Evolutionary conservation across 495 filamentous ascomycete species (phyloP).

Genomic region (Penicillium roqueforti): DNA sequence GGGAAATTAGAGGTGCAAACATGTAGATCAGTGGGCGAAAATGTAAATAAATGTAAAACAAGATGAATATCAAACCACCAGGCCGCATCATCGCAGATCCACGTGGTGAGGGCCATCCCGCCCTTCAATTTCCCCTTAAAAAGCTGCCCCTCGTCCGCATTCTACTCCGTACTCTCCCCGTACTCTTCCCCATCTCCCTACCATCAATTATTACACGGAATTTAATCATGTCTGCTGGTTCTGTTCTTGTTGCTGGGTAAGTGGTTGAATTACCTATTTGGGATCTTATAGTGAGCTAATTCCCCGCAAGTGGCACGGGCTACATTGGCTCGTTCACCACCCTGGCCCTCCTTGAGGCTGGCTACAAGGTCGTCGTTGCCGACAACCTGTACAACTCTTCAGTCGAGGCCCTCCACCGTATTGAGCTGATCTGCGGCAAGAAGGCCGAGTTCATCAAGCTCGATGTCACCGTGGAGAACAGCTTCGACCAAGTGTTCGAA

Average conservation of each 20-base stretch:
- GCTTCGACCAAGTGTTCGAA: slow-evolving; percentile 81
- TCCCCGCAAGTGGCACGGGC: slow-evolving; percentile 73
- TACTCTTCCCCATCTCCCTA: not conserved
- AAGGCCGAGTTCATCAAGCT: slow-evolving; percentile 78
- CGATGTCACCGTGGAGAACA: slow-evolving; percentile 81
- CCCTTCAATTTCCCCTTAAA: slow-evolving; percentile 26
- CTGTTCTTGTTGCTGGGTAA: slow-evolving; percentile 88
- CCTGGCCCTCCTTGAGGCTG: slow-evolving; percentile 85
- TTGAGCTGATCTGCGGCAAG: slow-evolving; percentile 89
- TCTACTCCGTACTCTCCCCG: slow-evolving; percentile 5
- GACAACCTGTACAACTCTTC: slow-evolving; percentile 97
- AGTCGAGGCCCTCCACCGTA: slow-evolving; percentile 79
- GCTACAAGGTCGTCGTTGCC: slow-evolving; percentile 92
- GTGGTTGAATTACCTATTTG: slow-evolving; percentile 23
- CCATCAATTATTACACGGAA: not conserved
- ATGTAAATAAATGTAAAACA: not conserved
- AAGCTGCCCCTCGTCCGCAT: slow-evolving; percentile 20
- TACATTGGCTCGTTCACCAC: slow-evolving; percentile 98
- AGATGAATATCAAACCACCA: not conserved
- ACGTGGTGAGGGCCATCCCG: slow-evolving; percentile 4
- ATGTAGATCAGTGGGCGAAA: not conserved
- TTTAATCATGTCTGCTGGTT: slow-evolving; percentile 69
- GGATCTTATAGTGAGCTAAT: slow-evolving; percentile 12
- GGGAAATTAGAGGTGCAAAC: not conserved
- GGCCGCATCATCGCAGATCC: slow-evolving; percentile 16